Percentiles rank a stretch among this genome's conserved stretches.
Conservation (phyloP, 208 protist genomes). For the Balamuthia mandrillaris region DNA sequence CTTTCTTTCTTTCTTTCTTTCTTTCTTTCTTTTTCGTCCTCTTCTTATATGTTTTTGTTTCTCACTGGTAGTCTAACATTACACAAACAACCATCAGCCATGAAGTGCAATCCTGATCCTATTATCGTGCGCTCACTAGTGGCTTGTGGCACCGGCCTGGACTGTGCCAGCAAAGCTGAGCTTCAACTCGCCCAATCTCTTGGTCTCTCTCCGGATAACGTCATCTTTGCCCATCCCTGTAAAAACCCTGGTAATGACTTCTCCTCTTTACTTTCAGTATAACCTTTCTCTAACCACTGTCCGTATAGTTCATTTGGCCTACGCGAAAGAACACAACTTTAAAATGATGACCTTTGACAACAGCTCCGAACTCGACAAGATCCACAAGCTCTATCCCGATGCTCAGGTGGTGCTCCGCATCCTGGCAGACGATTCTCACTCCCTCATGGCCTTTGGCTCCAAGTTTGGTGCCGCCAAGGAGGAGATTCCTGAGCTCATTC, state of each 20-base stretch:
- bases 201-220: constrained; percentile 62
- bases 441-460: constrained; percentile 69
- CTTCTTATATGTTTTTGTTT: too few species aligned
- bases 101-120: constrained; percentile 82
- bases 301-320: constrained; percentile 60
- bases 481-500: constrained; percentile 50
- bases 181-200: constrained; percentile 62
- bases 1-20: too few species aligned
- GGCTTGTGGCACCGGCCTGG: constrained; percentile 70
- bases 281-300: too few species aligned
- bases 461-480: constrained; percentile 78
- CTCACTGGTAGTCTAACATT: too few species aligned
- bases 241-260: too few species aligned
- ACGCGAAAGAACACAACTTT: constrained; percentile 58
- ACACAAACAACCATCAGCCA: too few species aligned
- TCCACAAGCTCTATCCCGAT: constrained; percentile 70
- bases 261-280: too few species aligned
- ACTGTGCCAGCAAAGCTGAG: constrained; percentile 79
- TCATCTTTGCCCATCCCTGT: constrained; percentile 86
- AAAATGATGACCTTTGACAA: constrained; percentile 80
- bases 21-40: too few species aligned
- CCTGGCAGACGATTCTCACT: constrained; percentile 65
- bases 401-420: constrained; percentile 75
- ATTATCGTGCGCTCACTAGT: constrained; percentile 64
- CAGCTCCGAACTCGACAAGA: constrained; percentile 73